A percentile compares a stretch with the other conserved stretches of the same genome.
Conservation (phyloP, 768 basidiomycete species). For the Dioszegia aurantiaca region DNA sequence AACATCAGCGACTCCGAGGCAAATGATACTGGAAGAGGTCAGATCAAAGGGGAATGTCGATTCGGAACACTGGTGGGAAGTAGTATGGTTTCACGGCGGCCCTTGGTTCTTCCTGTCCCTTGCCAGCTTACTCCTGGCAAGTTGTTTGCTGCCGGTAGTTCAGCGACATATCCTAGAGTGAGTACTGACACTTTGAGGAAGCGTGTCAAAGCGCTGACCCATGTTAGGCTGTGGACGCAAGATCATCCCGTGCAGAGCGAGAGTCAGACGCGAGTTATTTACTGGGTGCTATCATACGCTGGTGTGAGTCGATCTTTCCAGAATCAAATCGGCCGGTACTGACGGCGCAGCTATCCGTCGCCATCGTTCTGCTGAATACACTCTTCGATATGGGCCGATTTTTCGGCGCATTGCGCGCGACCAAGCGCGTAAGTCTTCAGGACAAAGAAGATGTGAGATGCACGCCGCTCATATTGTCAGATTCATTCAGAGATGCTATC, state of each 20-base stretch:
- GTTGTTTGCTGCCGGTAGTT: slow-evolving; percentile 18
- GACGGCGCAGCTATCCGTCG: slow-evolving; percentile 19
- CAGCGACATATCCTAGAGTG: slow-evolving; percentile 29
- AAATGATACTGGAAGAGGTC: slow-evolving; percentile 35
- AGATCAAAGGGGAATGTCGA: slow-evolving; percentile 24
- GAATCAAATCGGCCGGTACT: neutral
- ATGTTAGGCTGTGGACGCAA: slow-evolving; percentile 30
- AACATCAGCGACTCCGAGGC: slow-evolving; percentile 27
- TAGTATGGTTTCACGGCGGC: slow-evolving; percentile 23
- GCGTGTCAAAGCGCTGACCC: neutral
- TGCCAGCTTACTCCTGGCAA: slow-evolving; percentile 12
- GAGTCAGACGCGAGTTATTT: slow-evolving; percentile 2
- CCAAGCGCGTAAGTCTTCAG: slow-evolving; percentile 17
- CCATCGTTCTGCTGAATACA: slow-evolving; percentile 7
- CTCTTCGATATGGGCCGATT: slow-evolving; percentile 14
- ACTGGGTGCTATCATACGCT: slow-evolving; percentile 31
- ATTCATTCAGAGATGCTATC: slow-evolving; percentile 34
- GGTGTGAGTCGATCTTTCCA: slow-evolving; percentile 21
- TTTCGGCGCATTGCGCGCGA: slow-evolving; percentile 26
- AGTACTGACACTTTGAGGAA: slow-evolving; percentile 6
- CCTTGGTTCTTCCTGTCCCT: slow-evolving; percentile 24
- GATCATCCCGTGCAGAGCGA: neutral
- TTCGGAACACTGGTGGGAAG: slow-evolving; percentile 27
- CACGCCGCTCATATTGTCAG: slow-evolving; percentile 9
- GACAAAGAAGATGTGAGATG: neutral